Percentiles rank a stretch among this genome's conserved stretches.
phyloP scores from a whole-genome alignment of 805 yeast genomes.

The Kazachstania kunashirensis region DNA sequence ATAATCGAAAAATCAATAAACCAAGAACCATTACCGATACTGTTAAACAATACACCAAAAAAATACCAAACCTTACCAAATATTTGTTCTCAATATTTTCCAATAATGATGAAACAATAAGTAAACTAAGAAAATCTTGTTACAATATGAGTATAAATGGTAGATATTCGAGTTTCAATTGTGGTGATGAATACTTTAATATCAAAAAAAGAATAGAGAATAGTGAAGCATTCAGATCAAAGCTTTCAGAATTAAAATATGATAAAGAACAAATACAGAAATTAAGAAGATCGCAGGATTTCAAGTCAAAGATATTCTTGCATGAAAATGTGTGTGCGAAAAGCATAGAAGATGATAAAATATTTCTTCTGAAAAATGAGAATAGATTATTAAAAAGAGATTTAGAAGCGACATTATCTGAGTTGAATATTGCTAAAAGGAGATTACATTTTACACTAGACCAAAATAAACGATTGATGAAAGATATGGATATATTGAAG shows the following conservation, averaged over 20 bases:
- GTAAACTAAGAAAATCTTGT: constrained; percentile 16
- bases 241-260: constrained; percentile 21
- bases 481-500: constrained; percentile 13
- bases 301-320: neutral
- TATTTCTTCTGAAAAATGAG: constrained; percentile 5
- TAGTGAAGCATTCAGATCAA: constrained; percentile 24
- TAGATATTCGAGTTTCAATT: neutral
- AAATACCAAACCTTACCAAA: neutral
- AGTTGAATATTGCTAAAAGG: neutral
- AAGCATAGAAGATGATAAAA: constrained; percentile 4
- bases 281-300: constrained; percentile 10
- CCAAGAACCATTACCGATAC: too few species aligned
- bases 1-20: too few species aligned
- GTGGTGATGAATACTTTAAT: constrained; percentile 3
- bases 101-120: constrained; percentile 15
- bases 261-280: constrained; percentile 21
- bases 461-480: constrained; percentile 3
- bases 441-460: constrained; percentile 2
- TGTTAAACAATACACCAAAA: neutral
- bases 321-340: neutral
- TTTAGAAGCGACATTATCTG: neutral
- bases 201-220: constrained; percentile 18
- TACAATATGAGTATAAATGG: constrained; percentile 9
- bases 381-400: constrained; percentile 5
- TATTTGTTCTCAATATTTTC: constrained; percentile 11